Conservation (phyloP, 306 rosid species). For the Trichosanthes cucumerina region DNA sequence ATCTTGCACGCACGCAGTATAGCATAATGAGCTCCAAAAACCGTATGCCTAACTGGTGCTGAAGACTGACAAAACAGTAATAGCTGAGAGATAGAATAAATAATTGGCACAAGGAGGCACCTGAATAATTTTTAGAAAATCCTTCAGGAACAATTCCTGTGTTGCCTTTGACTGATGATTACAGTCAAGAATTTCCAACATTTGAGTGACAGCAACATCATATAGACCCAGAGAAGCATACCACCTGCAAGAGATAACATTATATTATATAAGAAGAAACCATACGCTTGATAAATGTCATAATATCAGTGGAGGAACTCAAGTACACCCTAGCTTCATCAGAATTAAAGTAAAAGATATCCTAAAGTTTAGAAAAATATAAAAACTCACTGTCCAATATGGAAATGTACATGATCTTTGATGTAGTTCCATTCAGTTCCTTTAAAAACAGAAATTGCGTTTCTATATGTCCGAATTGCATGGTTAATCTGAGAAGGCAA, state of each 20-base stretch:
- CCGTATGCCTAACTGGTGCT: neutral
- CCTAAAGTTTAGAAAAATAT: constrained; percentile 8
- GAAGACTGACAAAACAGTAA: neutral
- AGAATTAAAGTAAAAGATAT: neutral
- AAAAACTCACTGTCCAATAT: constrained; percentile 84
- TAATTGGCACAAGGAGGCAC: constrained; percentile 33
- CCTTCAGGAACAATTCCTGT: constrained; percentile 66
- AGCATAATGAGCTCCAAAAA: neutral
- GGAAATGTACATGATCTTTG: constrained; percentile 87
- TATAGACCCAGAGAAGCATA: constrained; percentile 78
- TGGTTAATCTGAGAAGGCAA: constrained; percentile 61
- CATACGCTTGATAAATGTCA: constrained; percentile 7
- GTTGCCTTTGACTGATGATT: constrained; percentile 88
- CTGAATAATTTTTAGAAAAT: constrained; percentile 80
- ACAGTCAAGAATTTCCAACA: constrained; percentile 74
- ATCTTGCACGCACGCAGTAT: neutral
- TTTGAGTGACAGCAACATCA: constrained; percentile 79
- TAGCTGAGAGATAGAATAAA: neutral
- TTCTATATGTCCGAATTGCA: constrained; percentile 86
- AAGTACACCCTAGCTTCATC: neutral
- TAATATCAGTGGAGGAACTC: neutral
- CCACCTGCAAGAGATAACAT: constrained; percentile 56
- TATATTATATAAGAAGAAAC: constrained; percentile 17
- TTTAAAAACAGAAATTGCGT: constrained; percentile 66
- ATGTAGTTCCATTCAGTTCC: constrained; percentile 85